phyloP scores from a whole-genome alignment of 371 early-diverging fungal genomes.

The Lichtheimia corymbifera region DNA sequence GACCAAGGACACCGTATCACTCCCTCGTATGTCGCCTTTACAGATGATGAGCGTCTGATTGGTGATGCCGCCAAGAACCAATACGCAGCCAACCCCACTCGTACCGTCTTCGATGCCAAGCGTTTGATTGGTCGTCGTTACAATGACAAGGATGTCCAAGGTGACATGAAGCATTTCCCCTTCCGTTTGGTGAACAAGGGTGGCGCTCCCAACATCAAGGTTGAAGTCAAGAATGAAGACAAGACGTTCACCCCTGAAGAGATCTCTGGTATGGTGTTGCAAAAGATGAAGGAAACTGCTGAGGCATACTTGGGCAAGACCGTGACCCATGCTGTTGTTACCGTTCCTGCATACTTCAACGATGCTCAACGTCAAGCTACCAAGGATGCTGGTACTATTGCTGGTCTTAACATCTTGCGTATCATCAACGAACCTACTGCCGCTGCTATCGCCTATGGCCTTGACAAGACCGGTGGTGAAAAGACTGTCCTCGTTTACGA shows the following conservation, averaged over 20 bases:
- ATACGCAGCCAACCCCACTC: conserved; percentile 78
- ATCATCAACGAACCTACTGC: conserved; percentile 96
- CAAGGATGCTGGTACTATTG: conserved; percentile 80
- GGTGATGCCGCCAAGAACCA: conserved; percentile 91
- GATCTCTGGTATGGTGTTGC: conserved; percentile 94
- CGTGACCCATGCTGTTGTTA: conserved; percentile 84
- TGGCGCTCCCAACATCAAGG: conserved; percentile 81
- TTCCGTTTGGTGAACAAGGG: conserved; percentile 84
- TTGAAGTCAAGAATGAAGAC: conserved; percentile 85
- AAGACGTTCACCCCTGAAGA: conserved; percentile 96
- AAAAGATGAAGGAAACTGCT: conserved; percentile 97
- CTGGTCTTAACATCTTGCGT: conserved; percentile 76
- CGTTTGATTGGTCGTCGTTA: conserved; percentile 91
- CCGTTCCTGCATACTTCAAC: conserved; percentile 93
- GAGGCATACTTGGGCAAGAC: conserved; percentile 93
- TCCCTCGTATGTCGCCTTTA: conserved; percentile 88
- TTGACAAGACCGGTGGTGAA: conserved; percentile 71
- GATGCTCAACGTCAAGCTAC: conserved; percentile 85
- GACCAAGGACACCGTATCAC: conserved; percentile 84
- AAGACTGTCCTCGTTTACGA: conserved; percentile 87
- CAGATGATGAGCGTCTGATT: conserved; percentile 81
- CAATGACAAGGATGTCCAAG: conserved; percentile 82
- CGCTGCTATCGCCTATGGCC: conserved; percentile 93
- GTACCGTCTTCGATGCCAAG: conserved; percentile 95
- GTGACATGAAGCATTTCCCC: conserved; percentile 90